A percentile compares a stretch with the other conserved stretches of the same genome.
phyloP scores from a whole-genome alignment of 2,329 filamentous ascomycete genomes.

The Periglandula ipomoeae region DNA sequence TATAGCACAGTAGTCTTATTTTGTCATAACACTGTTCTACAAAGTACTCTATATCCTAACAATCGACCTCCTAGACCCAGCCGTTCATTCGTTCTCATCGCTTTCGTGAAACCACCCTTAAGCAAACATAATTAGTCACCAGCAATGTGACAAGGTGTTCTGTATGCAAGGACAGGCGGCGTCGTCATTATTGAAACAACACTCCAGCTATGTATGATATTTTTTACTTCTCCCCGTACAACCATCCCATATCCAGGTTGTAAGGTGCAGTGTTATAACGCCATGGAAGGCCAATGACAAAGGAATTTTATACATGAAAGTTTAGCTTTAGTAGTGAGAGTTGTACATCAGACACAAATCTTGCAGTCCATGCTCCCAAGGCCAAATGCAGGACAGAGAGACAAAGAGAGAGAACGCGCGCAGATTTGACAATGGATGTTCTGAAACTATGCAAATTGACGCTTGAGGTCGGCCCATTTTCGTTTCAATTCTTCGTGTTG shows the following conservation, averaged over 20 bases:
- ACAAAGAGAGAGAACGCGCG: not conserved
- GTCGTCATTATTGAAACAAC: conserved; percentile 1
- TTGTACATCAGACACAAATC: not conserved
- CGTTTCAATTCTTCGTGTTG: conserved; percentile 59
- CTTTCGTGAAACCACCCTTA: not conserved
- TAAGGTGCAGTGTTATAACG: not conserved
- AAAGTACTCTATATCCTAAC: not conserved
- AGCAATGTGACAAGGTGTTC: not conserved
- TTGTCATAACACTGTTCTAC: not conserved
- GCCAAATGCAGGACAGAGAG: not conserved
- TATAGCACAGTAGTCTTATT: too few species aligned
- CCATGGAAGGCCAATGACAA: conserved; percentile 1
- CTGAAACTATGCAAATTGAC: conserved; percentile 33
- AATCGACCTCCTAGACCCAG: not conserved
- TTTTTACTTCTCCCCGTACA: not conserved
- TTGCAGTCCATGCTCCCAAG: not conserved
- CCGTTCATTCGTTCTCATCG: not conserved
- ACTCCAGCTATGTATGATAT: not conserved
- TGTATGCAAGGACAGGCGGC: not conserved
- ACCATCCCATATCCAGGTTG: conserved; percentile 1
- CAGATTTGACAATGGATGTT: not conserved
- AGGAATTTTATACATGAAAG: not conserved
- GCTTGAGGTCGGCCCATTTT: conserved; percentile 63
- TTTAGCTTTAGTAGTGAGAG: not conserved
- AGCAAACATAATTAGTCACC: not conserved